Base-by-base conservation (phyloP, 179 eudicot genomes). In the Actinidia chinensis region DNA sequence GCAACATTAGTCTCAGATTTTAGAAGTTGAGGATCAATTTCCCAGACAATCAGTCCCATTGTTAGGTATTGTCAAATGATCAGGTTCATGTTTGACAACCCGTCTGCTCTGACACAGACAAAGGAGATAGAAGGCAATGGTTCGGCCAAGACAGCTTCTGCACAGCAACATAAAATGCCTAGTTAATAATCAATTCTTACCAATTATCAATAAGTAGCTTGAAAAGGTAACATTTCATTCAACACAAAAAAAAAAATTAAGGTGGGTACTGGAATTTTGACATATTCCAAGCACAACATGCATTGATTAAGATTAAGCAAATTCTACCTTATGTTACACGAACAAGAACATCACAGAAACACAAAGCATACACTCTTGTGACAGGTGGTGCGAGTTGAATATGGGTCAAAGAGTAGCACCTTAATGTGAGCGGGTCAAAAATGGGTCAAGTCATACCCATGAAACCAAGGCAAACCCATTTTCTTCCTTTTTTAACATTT, bases 41-140 rank as follows among this genome's bases (percentile, higher is more conserved):
- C 98, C 98, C 98, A 94, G 76, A 91, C 98, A 85, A n/a, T 93
- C 96, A 73, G 90, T 94, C 76, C 97, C 98, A 61, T 94, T 97
- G 86, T 80, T 83, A 17, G 98, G 98, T 79, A 94, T 94, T 76
- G 81, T 88, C 76, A 94, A 85, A 79, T 89, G 92, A 60, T 81
- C 89, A 68, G 79, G 76, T 79, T 87, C 89, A 63, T 80, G 61
- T 78, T 89, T 88, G 65, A 66, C n/a, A 48, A 23, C 71, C 87
- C 47, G 80, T 18, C 82, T 79, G 85, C 81, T 87, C 89, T 13
- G 42, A 84, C 81, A 86, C 90, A 59, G 73, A 79, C 60, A 87
- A n/a, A 67, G 91, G 84, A 65, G 90, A 79, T 58, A 89, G 84
- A 66, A 88, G 79, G 80, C 80, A 86, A 67, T 83, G 85, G 83